Base-by-base conservation (phyloP, 2,329 filamentous ascomycete species). In the Exophiala xenobiotica region DNA sequence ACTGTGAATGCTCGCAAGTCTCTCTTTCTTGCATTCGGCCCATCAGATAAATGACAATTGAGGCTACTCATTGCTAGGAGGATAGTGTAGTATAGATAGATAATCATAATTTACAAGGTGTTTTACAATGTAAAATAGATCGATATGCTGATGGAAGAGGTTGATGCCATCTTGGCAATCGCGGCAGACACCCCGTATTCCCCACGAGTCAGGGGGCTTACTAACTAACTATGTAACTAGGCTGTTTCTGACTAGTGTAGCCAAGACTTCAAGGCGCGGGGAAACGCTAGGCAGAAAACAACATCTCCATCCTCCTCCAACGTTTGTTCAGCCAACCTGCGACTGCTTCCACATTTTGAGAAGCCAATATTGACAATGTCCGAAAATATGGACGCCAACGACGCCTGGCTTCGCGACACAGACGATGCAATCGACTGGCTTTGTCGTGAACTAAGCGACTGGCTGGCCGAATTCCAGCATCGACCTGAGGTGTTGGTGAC, bases 371-470 rank as follows among this genome's bases (percentile, higher is more conserved):
- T 12, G 26, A n/a, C 26, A 27, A 27, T 27, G 26, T 6, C 6
- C 6, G 26, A 27, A 27, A 27, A 6, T 6, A 27, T 12, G 12
- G 26, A 27, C 26, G 26, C 26, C 26, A 27, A 6, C 26, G 12
- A 27, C 12, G 26, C 6, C 6, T 27, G 26, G 26, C 26, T 27
- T 27, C 26, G 26, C 26, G 26, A 27, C 6, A 27, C 26, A 27
- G 26, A 27, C 26, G 26, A 6, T 12, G 6, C 26, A 6, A 27
- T 27, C 12, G 26, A 27, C 26, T 27, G 26, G 26, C 26, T 27
- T 12, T 27, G 26, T n/a, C 33, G 33, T 38, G 33, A 38, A 38
- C 14, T 38, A 38, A 38, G 33, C 6, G 33, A 38, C 33, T 38
- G 33, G 33, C 33, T 38, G 33, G 14, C 33, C 33, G 33, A 38